Evolutionary conservation across 2,329 filamentous ascomycete species (phyloP).

Genomic region (Penicillium sp.): DNA sequence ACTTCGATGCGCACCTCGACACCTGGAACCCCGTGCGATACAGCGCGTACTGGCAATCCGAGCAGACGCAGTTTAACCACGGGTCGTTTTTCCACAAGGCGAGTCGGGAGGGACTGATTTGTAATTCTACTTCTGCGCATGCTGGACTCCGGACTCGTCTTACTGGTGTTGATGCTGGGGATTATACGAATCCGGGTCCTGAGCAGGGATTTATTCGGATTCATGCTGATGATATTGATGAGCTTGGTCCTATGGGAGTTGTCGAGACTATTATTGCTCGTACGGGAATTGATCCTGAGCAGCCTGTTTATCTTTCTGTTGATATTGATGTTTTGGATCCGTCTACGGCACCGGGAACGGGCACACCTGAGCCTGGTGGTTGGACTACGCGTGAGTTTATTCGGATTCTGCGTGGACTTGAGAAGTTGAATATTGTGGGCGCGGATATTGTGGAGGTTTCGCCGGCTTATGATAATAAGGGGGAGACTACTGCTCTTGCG

Average conservation of each 20-base stretch:
- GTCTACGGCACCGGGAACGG: slow-evolving; percentile 69
- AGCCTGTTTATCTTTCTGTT: slow-evolving; percentile 76
- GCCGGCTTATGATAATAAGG: slow-evolving; percentile 77
- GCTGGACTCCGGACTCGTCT: slow-evolving; percentile 79
- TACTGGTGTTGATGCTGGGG: slow-evolving; percentile 62
- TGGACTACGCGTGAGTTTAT: slow-evolving; percentile 91
- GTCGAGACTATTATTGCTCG: slow-evolving; percentile 68
- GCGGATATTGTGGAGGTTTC: slow-evolving; percentile 89
- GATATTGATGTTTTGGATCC: slow-evolving; percentile 83
- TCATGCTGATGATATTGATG: slow-evolving; percentile 83
- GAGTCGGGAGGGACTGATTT: slow-evolving; percentile 73
- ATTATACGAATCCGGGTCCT: slow-evolving; percentile 69
- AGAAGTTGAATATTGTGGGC: slow-evolving; percentile 79
- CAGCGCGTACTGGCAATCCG: slow-evolving; percentile 69
- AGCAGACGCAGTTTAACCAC: slow-evolving; percentile 77
- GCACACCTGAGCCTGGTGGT: slow-evolving; percentile 85
- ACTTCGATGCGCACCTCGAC: slow-evolving; percentile 78
- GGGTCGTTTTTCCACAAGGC: slow-evolving; percentile 92
- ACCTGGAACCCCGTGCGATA: slow-evolving; percentile 82
- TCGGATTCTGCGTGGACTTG: slow-evolving; percentile 75
- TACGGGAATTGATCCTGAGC: slow-evolving; percentile 64
- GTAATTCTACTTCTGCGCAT: slow-evolving; percentile 73
- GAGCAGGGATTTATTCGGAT: slow-evolving; percentile 78
- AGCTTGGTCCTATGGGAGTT: slow-evolving; percentile 70
- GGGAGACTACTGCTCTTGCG: slow-evolving; percentile 78